Evolutionary conservation across 2,329 filamentous ascomycete species (phyloP).

Genomic region (Fusarium clavum): DNA sequence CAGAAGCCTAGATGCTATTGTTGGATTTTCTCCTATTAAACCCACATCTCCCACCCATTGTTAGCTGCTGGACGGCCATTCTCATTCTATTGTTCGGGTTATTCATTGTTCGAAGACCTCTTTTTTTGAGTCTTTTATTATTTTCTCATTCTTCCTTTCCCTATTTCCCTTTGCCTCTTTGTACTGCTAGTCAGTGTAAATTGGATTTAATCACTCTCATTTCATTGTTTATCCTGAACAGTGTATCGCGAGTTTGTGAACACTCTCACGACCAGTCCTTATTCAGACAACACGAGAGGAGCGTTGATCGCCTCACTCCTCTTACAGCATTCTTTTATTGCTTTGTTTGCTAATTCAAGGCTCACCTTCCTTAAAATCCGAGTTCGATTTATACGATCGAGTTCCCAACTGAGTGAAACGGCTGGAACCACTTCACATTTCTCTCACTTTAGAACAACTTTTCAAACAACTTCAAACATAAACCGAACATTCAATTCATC

Average conservation of each 20-base stretch:
- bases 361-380: constrained; percentile 27
- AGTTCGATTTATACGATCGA: constrained; percentile 38
- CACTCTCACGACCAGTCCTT: constrained; percentile 28
- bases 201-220: constrained; percentile 44
- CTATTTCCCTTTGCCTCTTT: constrained; percentile 34
- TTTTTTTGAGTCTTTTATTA: constrained; percentile 41
- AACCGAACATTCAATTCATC: constrained; percentile 33
- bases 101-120: constrained; percentile 44
- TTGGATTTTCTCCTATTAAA: constrained; percentile 46
- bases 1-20: constrained; percentile 38
- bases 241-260: constrained; percentile 31
- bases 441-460: constrained; percentile 32
- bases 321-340: constrained; percentile 40
- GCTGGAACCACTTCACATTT: constrained; percentile 47
- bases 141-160: constrained; percentile 43
- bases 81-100: constrained; percentile 45
- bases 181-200: constrained; percentile 44
- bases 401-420: constrained; percentile 42
- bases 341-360: constrained; percentile 23
- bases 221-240: constrained; percentile 35
- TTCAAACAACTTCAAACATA: constrained; percentile 22
- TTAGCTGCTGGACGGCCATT: constrained; percentile 42
- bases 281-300: constrained; percentile 45
- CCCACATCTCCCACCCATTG: constrained; percentile 35
- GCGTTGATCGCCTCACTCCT: constrained; percentile 50